These are phyloP conservation scores for Nemania sp. DNA, from an alignment of 2,329 filamentous ascomycete species.

Conservation along the genomic window DNA sequence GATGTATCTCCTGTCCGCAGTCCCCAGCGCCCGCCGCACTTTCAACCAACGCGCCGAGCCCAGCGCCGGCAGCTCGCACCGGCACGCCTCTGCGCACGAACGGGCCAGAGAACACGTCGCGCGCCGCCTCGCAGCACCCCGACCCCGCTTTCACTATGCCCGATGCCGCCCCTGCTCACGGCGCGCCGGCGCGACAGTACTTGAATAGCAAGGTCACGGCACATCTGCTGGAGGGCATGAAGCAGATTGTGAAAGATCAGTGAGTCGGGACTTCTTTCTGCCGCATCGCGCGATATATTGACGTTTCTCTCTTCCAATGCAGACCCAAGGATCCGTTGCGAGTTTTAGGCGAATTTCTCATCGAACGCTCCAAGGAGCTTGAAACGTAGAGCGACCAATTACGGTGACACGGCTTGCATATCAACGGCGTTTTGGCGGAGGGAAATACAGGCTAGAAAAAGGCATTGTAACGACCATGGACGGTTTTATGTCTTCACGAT, in stretches of 20 bases:
- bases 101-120: slow-evolving; percentile 49
- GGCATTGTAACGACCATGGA: slow-evolving; percentile 20
- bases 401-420: slow-evolving; percentile 19
- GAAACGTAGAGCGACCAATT: slow-evolving; percentile 44
- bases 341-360: slow-evolving; percentile 69
- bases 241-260: slow-evolving; percentile 70
- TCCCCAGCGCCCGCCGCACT: slow-evolving; percentile 43
- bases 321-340: slow-evolving; percentile 71
- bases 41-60: slow-evolving; percentile 43
- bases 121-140: slow-evolving; percentile 61
- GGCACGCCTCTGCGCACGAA: slow-evolving; percentile 51
- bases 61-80: slow-evolving; percentile 45
- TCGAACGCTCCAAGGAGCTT: slow-evolving; percentile 68
- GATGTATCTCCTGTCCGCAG: slow-evolving; percentile 32
- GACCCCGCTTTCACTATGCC: slow-evolving; percentile 59
- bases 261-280: slow-evolving; percentile 46
- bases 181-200: slow-evolving; percentile 70
- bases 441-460: slow-evolving; percentile 18
- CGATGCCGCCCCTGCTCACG: slow-evolving; percentile 63
- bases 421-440: slow-evolving; percentile 31
- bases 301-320: slow-evolving; percentile 7
- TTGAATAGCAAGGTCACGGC: slow-evolving; percentile 72
- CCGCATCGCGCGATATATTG: not conserved
- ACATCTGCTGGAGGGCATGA: slow-evolving; percentile 73
- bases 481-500: slow-evolving; percentile 28